These are phyloP conservation scores for Mortierella sp. DNA, from an alignment of 371 early-diverging fungal genomes.

Conservation along the genomic window DNA sequence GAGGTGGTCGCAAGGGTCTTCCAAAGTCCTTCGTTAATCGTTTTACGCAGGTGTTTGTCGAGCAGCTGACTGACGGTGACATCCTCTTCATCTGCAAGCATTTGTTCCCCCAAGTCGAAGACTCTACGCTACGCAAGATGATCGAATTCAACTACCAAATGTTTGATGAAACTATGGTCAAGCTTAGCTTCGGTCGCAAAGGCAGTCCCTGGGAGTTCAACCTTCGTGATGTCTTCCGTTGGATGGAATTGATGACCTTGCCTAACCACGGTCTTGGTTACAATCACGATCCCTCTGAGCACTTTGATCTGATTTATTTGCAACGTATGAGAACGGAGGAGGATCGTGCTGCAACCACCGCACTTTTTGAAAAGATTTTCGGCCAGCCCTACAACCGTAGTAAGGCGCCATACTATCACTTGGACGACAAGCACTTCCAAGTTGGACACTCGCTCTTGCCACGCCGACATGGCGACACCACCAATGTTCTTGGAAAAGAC, in stretches of 20 bases:
- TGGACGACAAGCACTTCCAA: slow-evolving; percentile 59
- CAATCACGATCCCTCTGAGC: slow-evolving; percentile 75
- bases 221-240: slow-evolving; percentile 95
- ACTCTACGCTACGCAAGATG: slow-evolving; percentile 71
- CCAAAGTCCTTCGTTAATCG: slow-evolving; percentile 99
- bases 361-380: slow-evolving; percentile 78
- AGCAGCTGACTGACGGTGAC: slow-evolving; percentile 83
- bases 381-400: slow-evolving; percentile 59
- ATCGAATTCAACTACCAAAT: slow-evolving; percentile 90
- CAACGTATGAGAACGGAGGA: slow-evolving; percentile 89
- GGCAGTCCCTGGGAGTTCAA: slow-evolving; percentile 99
- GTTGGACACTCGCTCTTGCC: slow-evolving; percentile 80
- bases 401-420: slow-evolving; percentile 59
- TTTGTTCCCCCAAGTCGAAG: slow-evolving; percentile 74
- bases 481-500: slow-evolving; percentile 59
- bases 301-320: slow-evolving; percentile 84
- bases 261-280: slow-evolving; percentile 55
- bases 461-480: slow-evolving; percentile 59
- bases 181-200: slow-evolving; percentile 80
- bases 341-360: slow-evolving; percentile 81
- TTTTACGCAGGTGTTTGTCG: slow-evolving; percentile 96
- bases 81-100: slow-evolving; percentile 80
- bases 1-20: slow-evolving; percentile 99
- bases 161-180: slow-evolving; percentile 87
- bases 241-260: slow-evolving; percentile 85